Evolutionary conservation across 202 grass and related monocot species (phyloP).

Genomic region (Setaria viridis): DNA sequence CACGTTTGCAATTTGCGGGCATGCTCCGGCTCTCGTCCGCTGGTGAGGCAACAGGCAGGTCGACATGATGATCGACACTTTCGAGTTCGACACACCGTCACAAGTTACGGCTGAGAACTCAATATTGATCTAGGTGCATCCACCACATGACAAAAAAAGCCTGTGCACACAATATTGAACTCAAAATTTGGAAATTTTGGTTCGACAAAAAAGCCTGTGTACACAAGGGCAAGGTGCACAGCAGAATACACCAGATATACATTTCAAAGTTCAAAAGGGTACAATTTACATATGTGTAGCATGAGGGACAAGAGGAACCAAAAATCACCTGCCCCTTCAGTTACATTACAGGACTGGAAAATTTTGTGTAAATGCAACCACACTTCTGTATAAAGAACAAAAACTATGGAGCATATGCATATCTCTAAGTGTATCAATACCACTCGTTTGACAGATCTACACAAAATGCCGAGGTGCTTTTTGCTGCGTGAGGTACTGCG

Average conservation of each 20-base stretch:
- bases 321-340: constrained; percentile 48
- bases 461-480: constrained; percentile 16
- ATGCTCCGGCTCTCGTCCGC: not conserved
- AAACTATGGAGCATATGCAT: constrained; percentile 11
- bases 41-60: not conserved
- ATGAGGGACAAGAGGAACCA: constrained; percentile 41
- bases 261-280: constrained; percentile 24
- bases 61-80: too few species aligned
- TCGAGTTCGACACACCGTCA: too few species aligned
- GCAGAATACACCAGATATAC: constrained; percentile 21
- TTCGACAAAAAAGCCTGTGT: not conserved
- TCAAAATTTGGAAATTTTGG: not conserved
- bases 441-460: constrained; percentile 28
- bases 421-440: not conserved
- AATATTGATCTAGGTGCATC: not conserved
- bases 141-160: not conserved
- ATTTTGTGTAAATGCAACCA: not conserved
- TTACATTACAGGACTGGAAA: constrained; percentile 43
- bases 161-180: not conserved
- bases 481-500: constrained; percentile 52
- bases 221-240: constrained; percentile 4
- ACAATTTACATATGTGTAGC: constrained; percentile 43
- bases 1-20: not conserved
- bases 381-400: not conserved
- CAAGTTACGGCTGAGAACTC: too few species aligned